Base-by-base conservation (phyloP, 139 green algal genomes). In the Volvox africanus region DNA sequence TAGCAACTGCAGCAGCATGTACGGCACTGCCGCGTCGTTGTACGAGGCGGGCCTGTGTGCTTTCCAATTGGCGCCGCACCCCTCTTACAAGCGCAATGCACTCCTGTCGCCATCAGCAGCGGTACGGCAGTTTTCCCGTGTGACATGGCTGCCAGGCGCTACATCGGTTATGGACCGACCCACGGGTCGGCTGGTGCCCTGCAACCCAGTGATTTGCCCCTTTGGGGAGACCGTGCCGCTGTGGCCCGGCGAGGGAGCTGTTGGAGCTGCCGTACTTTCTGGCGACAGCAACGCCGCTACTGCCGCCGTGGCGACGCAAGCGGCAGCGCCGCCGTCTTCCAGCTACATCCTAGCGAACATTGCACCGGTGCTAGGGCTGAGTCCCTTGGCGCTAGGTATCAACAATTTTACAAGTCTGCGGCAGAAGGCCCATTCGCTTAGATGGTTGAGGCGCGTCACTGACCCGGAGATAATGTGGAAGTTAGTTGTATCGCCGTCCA, bases 11-110 rank as follows among this genome's bases (percentile, higher is more conserved):
- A 80, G 35, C 65, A 79, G n/a, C n/a, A 26, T 81, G 35, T 81
- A 80, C 21, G 83, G 83, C 67, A 81, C 83, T 26, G 83, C 83
- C 17, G 36, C 28, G 35, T 2, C 35, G 83, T 35, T 89, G 83
- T 89, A 89, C 85, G 19, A 16, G 11, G 19, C 18, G 3, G 85
- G 85, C 28, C 5, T 14, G 28, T 89, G 85, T 68, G 69, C 85
- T 1, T 82, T 89, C 37, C 37, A 81, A 19, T 26, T 89, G 32
- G 85, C 69, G 16, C 85, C 85, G 37, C 85, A 82, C n/a, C 85
- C 85, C 1, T n/a, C 32, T 11, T 19, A 36, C 44, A 89, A 89
- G 85, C 0, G n/a, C 26, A 55, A 69, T 17, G 13, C n/a, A 28
- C 44, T 89, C 37, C n/a, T 44, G 44, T 37, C 69, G 3, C 37